Base-by-base conservation (phyloP, 2,329 filamentous ascomycete species). In the Ophiostoma montium region DNA sequence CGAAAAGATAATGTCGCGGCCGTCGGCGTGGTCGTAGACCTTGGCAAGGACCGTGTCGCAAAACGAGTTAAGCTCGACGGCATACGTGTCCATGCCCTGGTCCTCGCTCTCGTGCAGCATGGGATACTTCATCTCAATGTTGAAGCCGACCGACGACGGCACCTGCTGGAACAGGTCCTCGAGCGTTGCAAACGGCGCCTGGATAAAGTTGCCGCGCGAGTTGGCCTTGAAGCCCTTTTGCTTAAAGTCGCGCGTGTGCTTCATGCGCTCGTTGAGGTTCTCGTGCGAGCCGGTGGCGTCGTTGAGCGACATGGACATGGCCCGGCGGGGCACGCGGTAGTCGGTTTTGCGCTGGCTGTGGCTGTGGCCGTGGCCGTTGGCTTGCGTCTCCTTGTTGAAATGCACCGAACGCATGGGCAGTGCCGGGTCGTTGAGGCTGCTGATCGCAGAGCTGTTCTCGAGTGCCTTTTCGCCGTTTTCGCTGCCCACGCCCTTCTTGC, bases 111-210 rank as follows among this genome's bases (percentile, higher is more conserved):
- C 94, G 62, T 90, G 84, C 38, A 98, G 77, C 89, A 96, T 96
- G 5, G 92, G 92, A 62, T 98, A 98, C 67, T 98, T 57, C 76
- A 98, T 85, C 69, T 98, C 92, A 57, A 98, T 94, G 65, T 98
- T 96, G 74, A 98, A 98, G 13, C 92, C 89, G 19, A 94, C 84
- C 13, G 78, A 73, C 54, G 84, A 76, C 0, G 88, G 87, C 35
- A 98, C 69, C 60, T 89, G 82, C 58, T 78, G 76, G 68, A 98
- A 95, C 62, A 96, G 80, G 54, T 95, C 87, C 63, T 95, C 88
- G 5, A 98, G 72, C 0, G 92, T 98, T 8, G 90, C 89, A 66
- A 98, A 98, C 0, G 90, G 88, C 0, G 86, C 87, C 63, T 96
- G 90, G 59, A 98, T 96, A 59, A 94, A 94, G 61, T 87, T 88